Base-by-base conservation (phyloP, 1,284 basidiomycete species). In the Cutaneotrichosporon cyanovorans region DNA sequence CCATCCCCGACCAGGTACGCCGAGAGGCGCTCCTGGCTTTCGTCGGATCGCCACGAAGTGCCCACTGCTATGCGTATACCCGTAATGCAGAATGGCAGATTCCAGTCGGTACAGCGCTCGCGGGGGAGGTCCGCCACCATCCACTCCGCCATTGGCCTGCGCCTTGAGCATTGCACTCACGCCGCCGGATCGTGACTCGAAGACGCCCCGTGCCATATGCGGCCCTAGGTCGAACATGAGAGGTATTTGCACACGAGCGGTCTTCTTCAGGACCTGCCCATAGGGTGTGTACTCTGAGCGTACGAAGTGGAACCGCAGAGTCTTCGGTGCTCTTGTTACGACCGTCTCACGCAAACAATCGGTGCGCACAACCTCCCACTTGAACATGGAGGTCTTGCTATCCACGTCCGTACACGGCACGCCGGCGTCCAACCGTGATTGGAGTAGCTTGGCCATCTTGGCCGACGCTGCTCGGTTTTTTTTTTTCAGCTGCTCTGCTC, bases 31-130 rank as follows among this genome's bases (percentile, higher is more conserved):
- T 41, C 35, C 16, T 5, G 88, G 88, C 67, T 84, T 84, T 32
- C 90, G 76, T n/a, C 90, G 77, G 66, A 82, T 91, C 55, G 85
- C 87, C 52, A 93, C 79, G 63, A 91, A 95, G 67, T 95, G 91
- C 2, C 91, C 90, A 61, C 85, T 91, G 6, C 81, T 83, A 62
- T 92, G 88, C 49, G 82, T 80, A 46, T 66, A 69, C 16, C 90
- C 90, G 64, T 83, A 90, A 71, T 95, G 90, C 58, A 88, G 87
- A 9, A 95, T 87, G 22, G 87, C 80, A 10, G 85, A 81, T 3
- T 81, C 71, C 22, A 95, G 78, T 31, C 86, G 79, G 67, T 93
- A 95, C 30, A 90, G 73, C 11, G 79, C 81, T 37, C 81, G 48
- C 12, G 46, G 52, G 3, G 42, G 45, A 12, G 44, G 32, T 34